These are phyloP conservation scores for Panicum virgatum DNA, from an alignment of 202 grass and related monocot genomes.

Conservation along the genomic window DNA sequence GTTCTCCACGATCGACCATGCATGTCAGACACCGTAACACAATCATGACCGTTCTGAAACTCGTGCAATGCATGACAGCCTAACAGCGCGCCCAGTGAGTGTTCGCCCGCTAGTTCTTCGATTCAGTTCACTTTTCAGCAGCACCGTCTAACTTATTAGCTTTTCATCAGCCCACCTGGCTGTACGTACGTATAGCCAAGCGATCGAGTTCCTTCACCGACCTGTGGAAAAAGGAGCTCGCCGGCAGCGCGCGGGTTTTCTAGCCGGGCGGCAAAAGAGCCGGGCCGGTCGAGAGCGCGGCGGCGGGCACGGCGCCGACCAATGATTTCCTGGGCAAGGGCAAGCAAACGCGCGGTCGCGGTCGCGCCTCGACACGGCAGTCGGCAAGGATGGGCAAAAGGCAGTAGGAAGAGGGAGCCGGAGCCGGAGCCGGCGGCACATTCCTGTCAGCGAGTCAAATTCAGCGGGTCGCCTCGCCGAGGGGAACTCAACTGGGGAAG, in stretches of 20 bases:
- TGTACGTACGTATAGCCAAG: neutral
- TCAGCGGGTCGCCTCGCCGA: neutral
- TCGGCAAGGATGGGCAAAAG: neutral
- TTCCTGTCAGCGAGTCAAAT: conserved; percentile 41
- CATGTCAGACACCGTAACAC: neutral
- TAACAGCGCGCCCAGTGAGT: neutral
- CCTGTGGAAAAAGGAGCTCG: neutral
- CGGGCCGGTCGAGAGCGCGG: neutral
- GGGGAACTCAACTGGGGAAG: no score
- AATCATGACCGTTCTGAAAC: neutral
- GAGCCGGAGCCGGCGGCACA: neutral
- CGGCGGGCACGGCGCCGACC: conserved; percentile 17
- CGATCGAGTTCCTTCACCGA: neutral
- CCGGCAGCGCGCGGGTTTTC: neutral
- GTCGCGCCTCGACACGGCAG: conserved; percentile 11
- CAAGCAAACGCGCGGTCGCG: neutral
- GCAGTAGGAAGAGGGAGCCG: neutral
- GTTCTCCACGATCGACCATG: no score
- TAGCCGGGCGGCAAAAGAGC: neutral
- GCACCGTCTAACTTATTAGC: neutral
- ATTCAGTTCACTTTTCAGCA: neutral
- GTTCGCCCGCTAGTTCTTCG: no score
- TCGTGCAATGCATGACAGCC: neutral
- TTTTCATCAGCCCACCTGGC: neutral
- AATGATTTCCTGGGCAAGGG: neutral